Percentiles rank a stretch among this genome's conserved stretches.
Evolutionary conservation across 2,329 filamentous ascomycete species (phyloP).

Genomic region (Purpureocillium lavendulum): DNA sequence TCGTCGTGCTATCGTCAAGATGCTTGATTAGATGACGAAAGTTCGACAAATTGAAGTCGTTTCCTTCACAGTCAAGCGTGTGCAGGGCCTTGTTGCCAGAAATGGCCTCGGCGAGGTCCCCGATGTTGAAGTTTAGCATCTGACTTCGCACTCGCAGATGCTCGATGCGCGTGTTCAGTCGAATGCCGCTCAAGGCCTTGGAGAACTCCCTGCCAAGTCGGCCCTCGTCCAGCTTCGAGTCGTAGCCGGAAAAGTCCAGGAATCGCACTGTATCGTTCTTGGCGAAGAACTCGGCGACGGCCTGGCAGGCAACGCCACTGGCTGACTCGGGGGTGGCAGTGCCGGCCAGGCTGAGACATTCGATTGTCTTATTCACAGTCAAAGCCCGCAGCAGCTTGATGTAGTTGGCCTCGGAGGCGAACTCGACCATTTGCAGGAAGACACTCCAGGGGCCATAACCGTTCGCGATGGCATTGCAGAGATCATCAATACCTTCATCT

Average conservation of each 20-base stretch:
- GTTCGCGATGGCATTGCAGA: conserved; percentile 37
- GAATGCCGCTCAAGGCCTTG: conserved; percentile 37
- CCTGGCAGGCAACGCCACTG: conserved; percentile 36
- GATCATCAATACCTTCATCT: conserved; percentile 41
- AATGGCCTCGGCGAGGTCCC: conserved; percentile 41
- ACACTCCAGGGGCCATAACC: conserved; percentile 41
- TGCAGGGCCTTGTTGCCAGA: conserved; percentile 38
- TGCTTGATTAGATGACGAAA: conserved; percentile 37
- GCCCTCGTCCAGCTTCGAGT: conserved; percentile 48
- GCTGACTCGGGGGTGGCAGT: conserved; percentile 40
- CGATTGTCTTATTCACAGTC: conserved; percentile 39
- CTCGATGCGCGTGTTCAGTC: conserved; percentile 32
- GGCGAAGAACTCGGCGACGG: conserved; percentile 42
- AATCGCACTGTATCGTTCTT: conserved; percentile 41
- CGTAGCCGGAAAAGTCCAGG: conserved; percentile 48
- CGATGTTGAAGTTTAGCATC: conserved; percentile 44
- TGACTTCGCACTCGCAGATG: conserved; percentile 50
- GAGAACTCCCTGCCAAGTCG: conserved; percentile 46
- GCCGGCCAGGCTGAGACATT: conserved; percentile 45
- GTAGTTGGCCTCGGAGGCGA: conserved; percentile 41
- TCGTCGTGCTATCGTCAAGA: conserved; percentile 30
- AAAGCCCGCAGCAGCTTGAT: conserved; percentile 41
- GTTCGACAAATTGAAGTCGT: conserved; percentile 45
- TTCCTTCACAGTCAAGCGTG: conserved; percentile 46
- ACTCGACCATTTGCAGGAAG: conserved; percentile 50